Percentiles rank a stretch among this genome's conserved stretches.
phyloP scores from a whole-genome alignment of 2,329 filamentous ascomycete species.

The Ceratocystiopsis sp. region DNA sequence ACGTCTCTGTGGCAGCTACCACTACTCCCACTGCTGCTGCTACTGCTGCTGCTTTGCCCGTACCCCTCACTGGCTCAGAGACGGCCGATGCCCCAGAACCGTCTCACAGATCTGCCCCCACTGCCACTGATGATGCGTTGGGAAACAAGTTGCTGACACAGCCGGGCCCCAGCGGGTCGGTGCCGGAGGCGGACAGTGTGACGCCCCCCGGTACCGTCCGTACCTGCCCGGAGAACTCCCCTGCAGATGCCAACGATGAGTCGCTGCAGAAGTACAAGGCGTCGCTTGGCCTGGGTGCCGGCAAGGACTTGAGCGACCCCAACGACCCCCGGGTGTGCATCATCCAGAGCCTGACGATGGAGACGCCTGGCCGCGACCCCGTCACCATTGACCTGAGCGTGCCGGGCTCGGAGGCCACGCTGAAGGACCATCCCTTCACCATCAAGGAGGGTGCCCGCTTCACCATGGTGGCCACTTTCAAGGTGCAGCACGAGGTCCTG shows the following conservation, averaged over 20 bases:
- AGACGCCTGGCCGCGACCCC: slow-evolving; percentile 64
- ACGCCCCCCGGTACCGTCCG: no score
- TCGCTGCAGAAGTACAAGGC: slow-evolving; percentile 96
- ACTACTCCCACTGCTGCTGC: background rate
- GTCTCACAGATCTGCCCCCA: background rate
- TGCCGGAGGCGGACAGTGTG: no score
- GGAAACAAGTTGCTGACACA: background rate
- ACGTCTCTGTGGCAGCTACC: background rate
- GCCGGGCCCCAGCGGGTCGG: background rate
- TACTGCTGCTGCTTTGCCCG: background rate
- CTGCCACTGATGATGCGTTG: background rate
- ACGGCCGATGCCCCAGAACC: background rate
- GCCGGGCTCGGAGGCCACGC: slow-evolving; percentile 53
- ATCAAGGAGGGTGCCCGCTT: slow-evolving; percentile 94
- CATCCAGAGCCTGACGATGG: slow-evolving; percentile 79
- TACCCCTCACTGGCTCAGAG: no score
- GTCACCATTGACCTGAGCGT: slow-evolving; percentile 77
- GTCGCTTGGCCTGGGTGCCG: slow-evolving; percentile 72
- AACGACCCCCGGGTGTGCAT: slow-evolving; percentile 82
- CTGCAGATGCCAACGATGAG: slow-evolving; percentile 57
- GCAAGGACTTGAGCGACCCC: slow-evolving; percentile 54
- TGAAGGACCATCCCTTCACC: slow-evolving; percentile 87
- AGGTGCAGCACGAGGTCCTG: slow-evolving; percentile 92
- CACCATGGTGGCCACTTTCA: slow-evolving; percentile 86
- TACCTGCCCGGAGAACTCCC: no score